These are phyloP conservation scores for Penicillium italicum DNA, from an alignment of 2,329 filamentous ascomycete genomes.

Conservation along the genomic window DNA sequence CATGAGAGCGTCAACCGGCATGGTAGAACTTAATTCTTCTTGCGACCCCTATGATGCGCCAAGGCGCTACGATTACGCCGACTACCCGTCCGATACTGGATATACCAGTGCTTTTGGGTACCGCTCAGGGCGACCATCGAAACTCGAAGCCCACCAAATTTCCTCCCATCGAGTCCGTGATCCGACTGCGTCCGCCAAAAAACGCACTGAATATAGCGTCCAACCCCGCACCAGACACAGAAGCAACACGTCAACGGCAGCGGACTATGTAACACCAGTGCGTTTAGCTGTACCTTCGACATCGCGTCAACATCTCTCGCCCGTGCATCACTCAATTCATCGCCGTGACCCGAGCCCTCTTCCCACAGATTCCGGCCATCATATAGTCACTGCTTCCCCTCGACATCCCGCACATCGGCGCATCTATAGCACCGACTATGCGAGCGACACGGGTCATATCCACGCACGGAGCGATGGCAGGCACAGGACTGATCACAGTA, in stretches of 20 bases:
- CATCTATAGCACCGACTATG: slow-evolving; percentile 34
- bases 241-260: slow-evolving; percentile 34
- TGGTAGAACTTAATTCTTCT: slow-evolving; percentile 34
- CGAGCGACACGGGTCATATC: slow-evolving; percentile 35
- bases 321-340: slow-evolving; percentile 29
- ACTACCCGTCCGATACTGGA: slow-evolving; percentile 33
- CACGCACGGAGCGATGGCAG: slow-evolving; percentile 22
- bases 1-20: slow-evolving; percentile 42
- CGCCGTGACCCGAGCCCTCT: slow-evolving; percentile 35
- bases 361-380: slow-evolving; percentile 31
- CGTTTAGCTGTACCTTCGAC: slow-evolving; percentile 29
- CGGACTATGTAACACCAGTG: slow-evolving; percentile 27
- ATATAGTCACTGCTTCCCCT: slow-evolving; percentile 34
- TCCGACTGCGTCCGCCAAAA: slow-evolving; percentile 30
- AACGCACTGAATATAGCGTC: slow-evolving; percentile 38
- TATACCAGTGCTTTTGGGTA: slow-evolving; percentile 30
- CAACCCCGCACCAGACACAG: slow-evolving; percentile 32
- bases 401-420: slow-evolving; percentile 30
- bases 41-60: slow-evolving; percentile 34
- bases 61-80: slow-evolving; percentile 29
- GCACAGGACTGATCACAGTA: slow-evolving; percentile 20
- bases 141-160: slow-evolving; percentile 34
- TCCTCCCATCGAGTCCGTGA: slow-evolving; percentile 34
- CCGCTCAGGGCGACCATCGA: slow-evolving; percentile 23
- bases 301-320: slow-evolving; percentile 21